Conservation (phyloP, 306 rosid species). For the Gastrolobium villosum region DNA sequence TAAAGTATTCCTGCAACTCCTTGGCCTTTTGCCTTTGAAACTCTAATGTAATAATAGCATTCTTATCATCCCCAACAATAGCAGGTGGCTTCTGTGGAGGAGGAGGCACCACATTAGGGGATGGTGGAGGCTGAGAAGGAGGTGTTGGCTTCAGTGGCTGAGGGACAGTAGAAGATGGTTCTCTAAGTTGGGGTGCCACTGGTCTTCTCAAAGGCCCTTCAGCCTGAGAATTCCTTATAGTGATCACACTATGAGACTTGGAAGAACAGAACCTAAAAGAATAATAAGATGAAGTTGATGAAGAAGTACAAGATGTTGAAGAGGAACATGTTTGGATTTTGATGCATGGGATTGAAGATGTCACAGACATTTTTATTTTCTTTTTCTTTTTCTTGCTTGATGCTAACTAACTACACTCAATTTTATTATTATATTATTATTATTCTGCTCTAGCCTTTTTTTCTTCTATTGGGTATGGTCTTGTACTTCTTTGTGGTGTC, state of each 20-base stretch:
- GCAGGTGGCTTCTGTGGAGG: conserved; percentile 44
- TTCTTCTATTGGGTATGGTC: conserved; percentile 55
- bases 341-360: conserved; percentile 71
- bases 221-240: conserved; percentile 76
- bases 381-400: conserved; percentile 48
- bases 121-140: conserved; percentile 58
- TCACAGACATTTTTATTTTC: conserved; percentile 75
- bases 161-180: conserved; percentile 60
- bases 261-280: conserved; percentile 50
- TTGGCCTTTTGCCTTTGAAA: conserved; percentile 90
- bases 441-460: conserved; percentile 21
- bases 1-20: conserved; percentile 91
- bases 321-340: conserved; percentile 68
- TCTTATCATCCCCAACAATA: conserved; percentile 54
- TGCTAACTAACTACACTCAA: not conserved
- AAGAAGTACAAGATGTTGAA: conserved; percentile 55
- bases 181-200: conserved; percentile 68
- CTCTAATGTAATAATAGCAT: conserved; percentile 69
- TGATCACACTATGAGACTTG: conserved; percentile 49
- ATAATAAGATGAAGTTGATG: conserved; percentile 50
- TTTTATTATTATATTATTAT: conserved; percentile 3
- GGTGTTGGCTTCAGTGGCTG: conserved; percentile 62
- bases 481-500: conserved; percentile 51
- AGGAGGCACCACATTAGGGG: conserved; percentile 40
- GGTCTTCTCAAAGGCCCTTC: conserved; percentile 96